Evolutionary conservation across 176 grass and related monocot species (phyloP).

Genomic region (Oryza glaberrima): DNA sequence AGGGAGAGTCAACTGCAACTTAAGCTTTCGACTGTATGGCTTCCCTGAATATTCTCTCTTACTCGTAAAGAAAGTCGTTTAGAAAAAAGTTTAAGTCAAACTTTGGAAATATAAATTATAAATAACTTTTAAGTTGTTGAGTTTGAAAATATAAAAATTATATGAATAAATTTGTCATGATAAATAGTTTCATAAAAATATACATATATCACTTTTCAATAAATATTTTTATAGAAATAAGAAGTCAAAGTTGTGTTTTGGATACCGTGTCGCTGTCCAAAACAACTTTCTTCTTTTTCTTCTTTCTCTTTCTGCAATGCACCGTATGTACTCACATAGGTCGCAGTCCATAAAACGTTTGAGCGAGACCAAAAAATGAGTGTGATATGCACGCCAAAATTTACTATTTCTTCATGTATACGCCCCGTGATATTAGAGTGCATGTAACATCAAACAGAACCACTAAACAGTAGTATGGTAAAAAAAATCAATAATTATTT

Average conservation of each 20-base stretch:
- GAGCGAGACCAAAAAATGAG: neutral
- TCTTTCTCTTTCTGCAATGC: neutral
- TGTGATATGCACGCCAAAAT: neutral
- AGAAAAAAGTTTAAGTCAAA: too few species aligned
- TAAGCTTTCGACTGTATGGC: slow-evolving; percentile 16
- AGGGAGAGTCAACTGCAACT: neutral
- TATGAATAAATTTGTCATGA: too few species aligned
- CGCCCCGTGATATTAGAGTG: neutral
- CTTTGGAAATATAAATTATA: too few species aligned
- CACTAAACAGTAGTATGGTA: neutral
- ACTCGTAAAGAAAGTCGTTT: too few species aligned
- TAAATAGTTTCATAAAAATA: too few species aligned
- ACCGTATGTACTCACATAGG: neutral
- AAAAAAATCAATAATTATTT: neutral
- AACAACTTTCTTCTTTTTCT: neutral
- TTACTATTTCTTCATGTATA: neutral
- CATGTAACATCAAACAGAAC: too few species aligned
- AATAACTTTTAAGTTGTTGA: too few species aligned
- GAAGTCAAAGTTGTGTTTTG: too few species aligned
- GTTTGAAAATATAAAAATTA: too few species aligned
- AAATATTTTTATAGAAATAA: too few species aligned
- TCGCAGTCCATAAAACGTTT: neutral
- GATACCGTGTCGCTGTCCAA: too few species aligned
- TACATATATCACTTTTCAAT: too few species aligned
- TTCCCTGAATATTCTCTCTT: neutral